Conservation (phyloP, 208 protist species). For the Trypanosoma boissoni region DNA sequence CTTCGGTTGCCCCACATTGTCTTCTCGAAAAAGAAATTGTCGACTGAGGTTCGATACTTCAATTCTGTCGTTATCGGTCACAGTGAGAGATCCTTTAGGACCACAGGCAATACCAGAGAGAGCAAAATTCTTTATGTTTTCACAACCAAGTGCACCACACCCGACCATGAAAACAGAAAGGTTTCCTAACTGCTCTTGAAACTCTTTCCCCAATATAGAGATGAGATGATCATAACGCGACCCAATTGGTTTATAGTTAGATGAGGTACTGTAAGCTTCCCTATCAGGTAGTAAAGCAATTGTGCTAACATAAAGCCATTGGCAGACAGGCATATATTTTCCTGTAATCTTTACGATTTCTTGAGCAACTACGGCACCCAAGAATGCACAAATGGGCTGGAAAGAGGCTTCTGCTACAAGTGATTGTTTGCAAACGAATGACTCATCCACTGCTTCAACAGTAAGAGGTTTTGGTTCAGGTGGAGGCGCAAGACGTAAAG, state of each 20-base stretch:
- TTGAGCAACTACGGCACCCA: constrained; percentile 95
- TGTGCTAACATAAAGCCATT: constrained; percentile 95
- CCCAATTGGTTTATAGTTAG: constrained; percentile 43
- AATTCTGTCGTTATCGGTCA: constrained; percentile 99
- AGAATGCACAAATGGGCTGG: constrained; percentile 88
- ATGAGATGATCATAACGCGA: constrained; percentile 78
- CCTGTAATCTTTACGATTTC: constrained; percentile 96
- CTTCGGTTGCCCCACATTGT: constrained; percentile 97
- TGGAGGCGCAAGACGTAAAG: constrained; percentile 46
- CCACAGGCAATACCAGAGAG: constrained; percentile 96
- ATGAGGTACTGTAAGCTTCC: constrained; percentile 31
- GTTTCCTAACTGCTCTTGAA: constrained; percentile 59
- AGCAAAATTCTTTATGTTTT: constrained; percentile 99
- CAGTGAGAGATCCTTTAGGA: constrained; percentile 73
- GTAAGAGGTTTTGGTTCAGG: constrained; percentile 55
- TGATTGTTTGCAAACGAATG: constrained; percentile 39
- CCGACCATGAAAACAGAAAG: constrained; percentile 96
- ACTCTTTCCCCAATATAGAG: constrained; percentile 71
- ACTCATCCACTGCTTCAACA: constrained; percentile 57
- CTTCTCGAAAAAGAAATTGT: constrained; percentile 99
- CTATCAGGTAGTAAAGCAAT: constrained; percentile 68
- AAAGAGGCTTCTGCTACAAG: constrained; percentile 76
- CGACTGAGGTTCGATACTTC: constrained; percentile 99
- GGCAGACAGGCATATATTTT: constrained; percentile 96
- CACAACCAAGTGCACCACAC: constrained; percentile 98